Conservation (phyloP, 1,284 basidiomycete species). For the Phlebopus sp. region DNA sequence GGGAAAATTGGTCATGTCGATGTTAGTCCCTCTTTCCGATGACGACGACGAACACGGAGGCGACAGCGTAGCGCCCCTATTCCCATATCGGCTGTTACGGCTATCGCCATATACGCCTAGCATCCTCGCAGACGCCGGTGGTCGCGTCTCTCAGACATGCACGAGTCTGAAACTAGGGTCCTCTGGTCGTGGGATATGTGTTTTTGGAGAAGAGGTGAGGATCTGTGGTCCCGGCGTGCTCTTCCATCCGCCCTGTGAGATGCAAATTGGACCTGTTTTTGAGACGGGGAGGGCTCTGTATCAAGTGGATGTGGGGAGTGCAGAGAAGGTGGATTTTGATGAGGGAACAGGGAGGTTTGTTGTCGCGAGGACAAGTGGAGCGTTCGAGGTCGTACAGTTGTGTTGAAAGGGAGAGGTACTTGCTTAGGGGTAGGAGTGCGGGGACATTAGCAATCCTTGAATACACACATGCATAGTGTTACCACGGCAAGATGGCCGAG, state of each 20-base stretch:
- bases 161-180: slow-evolving; percentile 22
- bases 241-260: slow-evolving; percentile 26
- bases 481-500: slow-evolving; percentile 50
- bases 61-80: slow-evolving; percentile 7
- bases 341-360: slow-evolving; percentile 32
- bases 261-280: slow-evolving; percentile 28
- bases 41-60: neutral
- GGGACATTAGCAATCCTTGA: too few species aligned
- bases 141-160: slow-evolving; percentile 7
- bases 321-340: slow-evolving; percentile 29
- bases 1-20: slow-evolving; percentile 20
- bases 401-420: slow-evolving; percentile 4
- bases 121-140: neutral
- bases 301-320: slow-evolving; percentile 13
- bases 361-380: slow-evolving; percentile 25
- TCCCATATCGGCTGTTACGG: slow-evolving; percentile 19
- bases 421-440: too few species aligned
- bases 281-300: slow-evolving; percentile 22
- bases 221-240: slow-evolving; percentile 23
- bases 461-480: too few species aligned
- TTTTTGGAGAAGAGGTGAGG: slow-evolving; percentile 22
- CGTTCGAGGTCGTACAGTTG: slow-evolving; percentile 28
- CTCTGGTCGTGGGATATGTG: slow-evolving; percentile 28
- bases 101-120: slow-evolving; percentile 11
- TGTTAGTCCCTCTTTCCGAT: slow-evolving; percentile 21